These are phyloP conservation scores for Candida buenavistaensis DNA, from an alignment of 1,139 yeast species.

Conservation along the genomic window DNA sequence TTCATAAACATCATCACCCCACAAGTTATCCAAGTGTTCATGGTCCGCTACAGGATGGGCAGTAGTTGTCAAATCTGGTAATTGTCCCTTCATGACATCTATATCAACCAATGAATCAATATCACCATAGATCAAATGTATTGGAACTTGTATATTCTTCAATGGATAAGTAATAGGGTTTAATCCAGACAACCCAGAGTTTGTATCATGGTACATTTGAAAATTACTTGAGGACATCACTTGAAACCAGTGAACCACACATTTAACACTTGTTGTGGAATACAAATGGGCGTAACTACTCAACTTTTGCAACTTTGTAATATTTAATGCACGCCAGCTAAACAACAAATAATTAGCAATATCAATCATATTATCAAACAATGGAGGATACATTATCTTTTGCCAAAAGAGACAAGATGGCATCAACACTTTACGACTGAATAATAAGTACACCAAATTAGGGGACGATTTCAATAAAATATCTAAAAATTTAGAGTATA, in stretches of 20 bases:
- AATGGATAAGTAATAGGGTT: conserved; percentile 45
- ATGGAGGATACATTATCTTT: conserved; percentile 76
- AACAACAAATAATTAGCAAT: conserved; percentile 64
- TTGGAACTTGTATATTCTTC: conserved; percentile 64
- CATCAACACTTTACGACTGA: conserved; percentile 72
- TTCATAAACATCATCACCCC: conserved; percentile 73
- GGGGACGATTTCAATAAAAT: conserved; percentile 80
- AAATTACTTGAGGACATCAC: conserved; percentile 77
- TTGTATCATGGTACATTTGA: conserved; percentile 80
- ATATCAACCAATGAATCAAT: conserved; percentile 84
- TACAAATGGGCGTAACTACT: conserved; percentile 81
- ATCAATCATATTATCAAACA: conserved; percentile 75
- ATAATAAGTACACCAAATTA: conserved; percentile 65
- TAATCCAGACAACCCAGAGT: conserved; percentile 33
- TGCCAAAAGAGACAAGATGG: conserved; percentile 86
- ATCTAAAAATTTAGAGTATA: conserved; percentile 74
- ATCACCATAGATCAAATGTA: conserved; percentile 77
- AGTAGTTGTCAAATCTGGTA: conserved; percentile 38
- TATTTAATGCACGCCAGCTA: conserved; percentile 76
- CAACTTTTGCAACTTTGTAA: conserved; percentile 68
- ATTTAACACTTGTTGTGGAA: conserved; percentile 87
- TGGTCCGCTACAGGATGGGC: conserved; percentile 56
- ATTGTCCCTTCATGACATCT: conserved; percentile 62
- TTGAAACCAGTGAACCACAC: conserved; percentile 96
- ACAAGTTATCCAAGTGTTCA: conserved; percentile 86